Percentiles rank a stretch among this genome's conserved stretches.
Conservation (phyloP, 768 basidiomycete species). For the Rhizopogon vesiculosus region DNA sequence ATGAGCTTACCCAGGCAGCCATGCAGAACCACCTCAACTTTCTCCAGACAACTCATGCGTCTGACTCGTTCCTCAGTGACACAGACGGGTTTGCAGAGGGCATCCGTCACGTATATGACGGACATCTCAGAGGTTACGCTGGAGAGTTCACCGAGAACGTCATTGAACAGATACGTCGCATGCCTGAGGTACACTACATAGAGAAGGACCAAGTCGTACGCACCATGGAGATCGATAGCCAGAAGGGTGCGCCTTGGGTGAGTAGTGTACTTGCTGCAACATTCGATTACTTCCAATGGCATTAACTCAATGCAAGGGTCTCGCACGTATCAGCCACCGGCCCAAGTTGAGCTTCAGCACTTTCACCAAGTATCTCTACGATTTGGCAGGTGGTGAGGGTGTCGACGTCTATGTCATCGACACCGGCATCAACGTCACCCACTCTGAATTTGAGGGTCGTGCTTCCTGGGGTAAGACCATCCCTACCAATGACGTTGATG, state of each 20-base stretch:
- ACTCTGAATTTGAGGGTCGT: conserved; percentile 85
- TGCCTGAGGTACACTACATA: conserved; percentile 89
- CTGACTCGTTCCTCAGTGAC: conserved; percentile 41
- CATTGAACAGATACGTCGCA: conserved; percentile 68
- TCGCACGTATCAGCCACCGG: conserved; percentile 93
- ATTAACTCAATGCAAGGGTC: conserved; percentile 54
- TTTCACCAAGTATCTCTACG: conserved; percentile 79
- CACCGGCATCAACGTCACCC: conserved; percentile 85
- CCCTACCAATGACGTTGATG: conserved; percentile 75
- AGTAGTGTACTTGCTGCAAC: conserved; percentile 20
- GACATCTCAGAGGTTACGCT: conserved; percentile 72
- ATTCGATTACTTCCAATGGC: neutral
- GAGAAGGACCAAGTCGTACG: conserved; percentile 92
- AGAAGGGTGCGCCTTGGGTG: conserved; percentile 83
- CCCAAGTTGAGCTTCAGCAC: conserved; percentile 68
- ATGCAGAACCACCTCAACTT: conserved; percentile 78
- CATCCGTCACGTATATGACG: conserved; percentile 72
- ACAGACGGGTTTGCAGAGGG: conserved; percentile 40
- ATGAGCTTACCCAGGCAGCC: conserved; percentile 49
- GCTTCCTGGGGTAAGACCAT: conserved; percentile 94
- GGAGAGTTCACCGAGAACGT: conserved; percentile 70
- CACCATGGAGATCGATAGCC: conserved; percentile 42
- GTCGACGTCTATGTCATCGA: conserved; percentile 90
- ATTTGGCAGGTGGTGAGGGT: conserved; percentile 74
- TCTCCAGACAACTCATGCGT: conserved; percentile 55